phyloP scores from a whole-genome alignment of 2,329 filamentous ascomycete species.

The Chaetomium strumarium region DNA sequence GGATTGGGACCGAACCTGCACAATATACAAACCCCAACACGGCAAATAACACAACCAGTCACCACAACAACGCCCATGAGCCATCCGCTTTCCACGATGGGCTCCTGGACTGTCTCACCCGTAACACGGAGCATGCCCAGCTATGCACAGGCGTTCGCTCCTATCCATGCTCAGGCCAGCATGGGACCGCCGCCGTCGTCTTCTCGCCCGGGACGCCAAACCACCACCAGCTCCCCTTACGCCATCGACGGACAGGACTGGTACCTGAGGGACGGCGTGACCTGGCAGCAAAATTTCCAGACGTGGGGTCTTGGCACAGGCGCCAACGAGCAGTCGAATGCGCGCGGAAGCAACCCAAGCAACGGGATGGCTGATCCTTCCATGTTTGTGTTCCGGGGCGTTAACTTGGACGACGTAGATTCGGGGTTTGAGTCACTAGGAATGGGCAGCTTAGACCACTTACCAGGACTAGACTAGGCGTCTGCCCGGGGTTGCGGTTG shows the following conservation, averaged over 20 bases:
- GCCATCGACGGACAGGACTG: slow-evolving; percentile 49
- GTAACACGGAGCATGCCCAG: slow-evolving; percentile 16
- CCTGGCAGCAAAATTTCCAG: slow-evolving; percentile 54
- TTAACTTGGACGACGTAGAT: slow-evolving; percentile 18
- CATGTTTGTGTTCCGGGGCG: slow-evolving; percentile 28
- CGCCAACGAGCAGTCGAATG: not conserved
- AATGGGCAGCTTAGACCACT: slow-evolving; percentile 25
- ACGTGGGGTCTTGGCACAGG: slow-evolving; percentile 40
- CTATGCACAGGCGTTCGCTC: slow-evolving; percentile 17
- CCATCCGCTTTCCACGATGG: slow-evolving; percentile 19
- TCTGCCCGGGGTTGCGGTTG: not conserved
- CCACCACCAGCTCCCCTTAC: slow-evolving; percentile 30
- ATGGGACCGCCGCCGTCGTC: slow-evolving; percentile 8
- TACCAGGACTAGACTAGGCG: slow-evolving; percentile 26
- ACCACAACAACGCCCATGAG: slow-evolving; percentile 22
- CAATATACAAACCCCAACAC: slow-evolving; percentile 9
- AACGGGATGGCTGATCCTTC: slow-evolving; percentile 18
- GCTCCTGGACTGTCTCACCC: slow-evolving; percentile 20
- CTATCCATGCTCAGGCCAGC: slow-evolving; percentile 12
- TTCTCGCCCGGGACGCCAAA: slow-evolving; percentile 26
- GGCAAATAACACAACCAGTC: slow-evolving; percentile 14
- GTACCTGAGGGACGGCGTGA: slow-evolving; percentile 52
- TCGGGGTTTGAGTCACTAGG: slow-evolving; percentile 25
- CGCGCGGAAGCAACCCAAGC: not conserved
- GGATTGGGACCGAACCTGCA: slow-evolving; percentile 25